A percentile compares a stretch with the other conserved stretches of the same genome.
Conservation (phyloP, 73 alveolate genomes). For the Durusdinium trenchii region DNA sequence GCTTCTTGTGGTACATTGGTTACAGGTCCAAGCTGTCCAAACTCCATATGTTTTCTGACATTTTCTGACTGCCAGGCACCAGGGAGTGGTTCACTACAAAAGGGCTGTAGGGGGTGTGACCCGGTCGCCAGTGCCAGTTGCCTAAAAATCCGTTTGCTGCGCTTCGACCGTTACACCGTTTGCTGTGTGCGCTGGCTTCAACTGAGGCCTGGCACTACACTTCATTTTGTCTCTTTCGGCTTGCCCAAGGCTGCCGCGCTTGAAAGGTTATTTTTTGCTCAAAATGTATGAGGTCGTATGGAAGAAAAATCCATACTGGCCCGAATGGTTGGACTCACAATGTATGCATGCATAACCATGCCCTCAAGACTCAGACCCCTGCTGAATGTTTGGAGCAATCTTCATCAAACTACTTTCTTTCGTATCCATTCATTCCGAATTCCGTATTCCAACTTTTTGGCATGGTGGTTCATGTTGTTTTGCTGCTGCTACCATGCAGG, state of each 20-base stretch:
- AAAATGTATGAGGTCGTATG: not conserved
- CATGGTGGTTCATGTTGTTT: not conserved
- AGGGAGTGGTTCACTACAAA: constrained; percentile 58
- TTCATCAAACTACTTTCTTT: too few relatives aligned
- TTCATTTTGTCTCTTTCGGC: constrained; percentile 81
- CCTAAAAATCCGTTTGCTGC: not conserved
- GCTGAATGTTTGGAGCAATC: not conserved
- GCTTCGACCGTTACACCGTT: not conserved
- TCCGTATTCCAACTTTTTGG: too few relatives aligned
- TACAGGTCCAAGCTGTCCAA: constrained; percentile 4
- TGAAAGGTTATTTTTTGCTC: not conserved
- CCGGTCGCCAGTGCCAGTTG: constrained; percentile 60
- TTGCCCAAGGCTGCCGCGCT: constrained; percentile 37
- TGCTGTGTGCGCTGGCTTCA: not conserved
- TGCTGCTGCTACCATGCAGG: not conserved
- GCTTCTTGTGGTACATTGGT: constrained; percentile 70
- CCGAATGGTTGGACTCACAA: too few relatives aligned
- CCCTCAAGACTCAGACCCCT: too few relatives aligned
- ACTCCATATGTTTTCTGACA: not conserved
- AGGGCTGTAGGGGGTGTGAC: constrained; percentile 90
- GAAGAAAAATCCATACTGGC: too few relatives aligned
- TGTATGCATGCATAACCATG: too few relatives aligned
- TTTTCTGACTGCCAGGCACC: constrained; percentile 44
- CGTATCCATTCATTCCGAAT: too few relatives aligned
- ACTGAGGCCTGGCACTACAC: constrained; percentile 86